Evolutionary conservation across 2,329 filamentous ascomycete species (phyloP), one percentile per base, ranked within the genome.

Genomic region (Trichoderma sp.): DNA sequence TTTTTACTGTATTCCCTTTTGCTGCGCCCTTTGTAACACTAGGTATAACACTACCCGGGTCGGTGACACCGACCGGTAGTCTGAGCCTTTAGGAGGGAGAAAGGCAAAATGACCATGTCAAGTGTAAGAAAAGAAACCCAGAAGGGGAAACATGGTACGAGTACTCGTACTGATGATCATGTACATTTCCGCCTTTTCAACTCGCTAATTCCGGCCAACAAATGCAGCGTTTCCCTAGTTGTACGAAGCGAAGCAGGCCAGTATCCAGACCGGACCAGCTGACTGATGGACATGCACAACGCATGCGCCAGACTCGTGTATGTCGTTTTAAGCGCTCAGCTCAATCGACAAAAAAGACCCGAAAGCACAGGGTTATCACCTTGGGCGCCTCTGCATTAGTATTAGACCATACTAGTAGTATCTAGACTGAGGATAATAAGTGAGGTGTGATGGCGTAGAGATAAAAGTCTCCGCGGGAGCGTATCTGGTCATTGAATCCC

Each of bases 391-490:
- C 43, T 50, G 43, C 43, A 50, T 50, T 50, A 50, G 43, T 50
- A 23, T n/a, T 50, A 23, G 34, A 34, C 32, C 23, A 23, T 34
- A 13, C 32, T 34, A 13, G 4, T 36, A 36, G 34, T 36, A 36
- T 36, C 34, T 13, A 36, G 34, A 36, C 34, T 15, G 34, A 36
- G 13, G 15, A 13, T 36, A 6, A 36, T 6, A 15, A 36, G 13
- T 50, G 9, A 20, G 17, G 43, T 20, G 43, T n/a, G 43, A n/a
- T 58, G 26, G 28, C 55, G 47, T 4, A 36, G 47, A 36, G 47
- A 28, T 13, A 28, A 67, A 67, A 68, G 64, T 68, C 64, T 68
- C 64, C 64, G 53, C 23, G 53, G 53, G n/a, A 12, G 34, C 43
- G n/a, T 50, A 20, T 12, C n/a, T 6, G 23, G 5, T 26, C 55